These are phyloP conservation scores for Chlorella sp. DNA, from an alignment of 139 green algal species.

Conservation along the genomic window DNA sequence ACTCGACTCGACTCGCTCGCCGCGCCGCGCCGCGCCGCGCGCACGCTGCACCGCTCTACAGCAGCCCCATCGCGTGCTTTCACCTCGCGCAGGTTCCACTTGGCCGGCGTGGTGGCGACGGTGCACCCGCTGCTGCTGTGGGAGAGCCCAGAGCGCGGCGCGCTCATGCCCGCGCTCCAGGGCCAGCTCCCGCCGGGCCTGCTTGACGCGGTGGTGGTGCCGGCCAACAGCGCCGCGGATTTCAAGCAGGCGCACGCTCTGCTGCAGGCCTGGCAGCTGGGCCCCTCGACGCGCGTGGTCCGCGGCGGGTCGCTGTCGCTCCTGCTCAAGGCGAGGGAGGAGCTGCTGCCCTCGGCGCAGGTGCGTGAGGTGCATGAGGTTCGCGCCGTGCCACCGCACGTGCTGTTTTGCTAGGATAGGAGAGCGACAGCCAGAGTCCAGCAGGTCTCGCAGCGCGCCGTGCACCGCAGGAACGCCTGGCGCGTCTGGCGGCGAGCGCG, in stretches of 20 bases:
- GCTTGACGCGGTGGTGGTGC: constrained; percentile 13
- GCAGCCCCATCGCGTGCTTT: too few species aligned
- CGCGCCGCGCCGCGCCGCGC: too few species aligned
- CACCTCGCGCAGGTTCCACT: neutral
- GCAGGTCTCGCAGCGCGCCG: neutral
- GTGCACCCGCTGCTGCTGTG: neutral
- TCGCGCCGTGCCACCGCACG: neutral
- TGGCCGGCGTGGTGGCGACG: neutral
- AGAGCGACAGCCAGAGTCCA: neutral
- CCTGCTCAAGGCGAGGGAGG: constrained; percentile 1
- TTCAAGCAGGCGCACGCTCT: neutral
- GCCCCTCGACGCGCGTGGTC: constrained; percentile 1
- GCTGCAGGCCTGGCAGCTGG: neutral
- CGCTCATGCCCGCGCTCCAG: neutral
- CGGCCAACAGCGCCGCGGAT: neutral
- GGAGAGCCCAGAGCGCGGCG: neutral
- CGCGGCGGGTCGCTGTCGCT: neutral
- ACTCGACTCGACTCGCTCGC: neutral
- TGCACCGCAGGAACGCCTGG: neutral
- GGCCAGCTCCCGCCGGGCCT: constrained; percentile 11
- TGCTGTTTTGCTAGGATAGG: neutral
- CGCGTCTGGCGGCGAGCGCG: neutral
- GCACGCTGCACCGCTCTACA: neutral
- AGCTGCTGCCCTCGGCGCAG: constrained; percentile 12
- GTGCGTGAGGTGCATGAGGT: neutral